Evolutionary conservation across 495 filamentous ascomycete genomes (phyloP).

Genomic region (Podospora appendiculata): DNA sequence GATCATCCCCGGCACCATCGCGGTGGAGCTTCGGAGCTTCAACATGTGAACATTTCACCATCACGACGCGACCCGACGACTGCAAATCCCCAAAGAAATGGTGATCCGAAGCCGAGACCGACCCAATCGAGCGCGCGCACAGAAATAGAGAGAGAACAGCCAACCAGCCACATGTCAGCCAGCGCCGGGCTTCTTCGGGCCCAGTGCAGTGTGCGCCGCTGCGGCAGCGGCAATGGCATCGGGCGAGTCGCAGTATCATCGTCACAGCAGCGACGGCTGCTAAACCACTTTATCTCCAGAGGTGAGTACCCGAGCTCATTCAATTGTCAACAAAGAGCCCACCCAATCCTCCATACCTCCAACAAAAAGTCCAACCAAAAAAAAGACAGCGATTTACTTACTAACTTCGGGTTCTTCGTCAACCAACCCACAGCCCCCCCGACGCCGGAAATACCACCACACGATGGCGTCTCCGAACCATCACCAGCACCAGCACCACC

Average conservation of each 20-base stretch:
- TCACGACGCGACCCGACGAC: neutral
- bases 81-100: neutral
- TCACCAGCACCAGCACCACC: neutral
- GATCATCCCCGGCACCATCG: neutral
- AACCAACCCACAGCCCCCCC: neutral
- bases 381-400: neutral
- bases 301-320: neutral
- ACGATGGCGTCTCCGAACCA: neutral
- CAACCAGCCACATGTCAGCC: slow-evolving; percentile 13
- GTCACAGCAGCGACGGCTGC: slow-evolving; percentile 13
- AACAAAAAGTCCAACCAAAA: neutral
- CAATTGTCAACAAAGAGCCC: neutral
- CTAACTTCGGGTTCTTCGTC: neutral
- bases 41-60: neutral
- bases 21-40: neutral
- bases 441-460: neutral
- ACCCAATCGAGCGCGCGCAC: slow-evolving; percentile 4
- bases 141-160: neutral
- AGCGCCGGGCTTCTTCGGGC: slow-evolving; percentile 11
- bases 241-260: neutral
- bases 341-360: neutral
- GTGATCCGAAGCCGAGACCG: neutral
- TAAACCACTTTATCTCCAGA: slow-evolving; percentile 25
- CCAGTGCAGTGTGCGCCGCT: slow-evolving; percentile 11
- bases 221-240: slow-evolving; percentile 2